Base-by-base conservation (phyloP, 2,329 filamentous ascomycete species). In the Pseudopyrenochaeta lycopersici region DNA sequence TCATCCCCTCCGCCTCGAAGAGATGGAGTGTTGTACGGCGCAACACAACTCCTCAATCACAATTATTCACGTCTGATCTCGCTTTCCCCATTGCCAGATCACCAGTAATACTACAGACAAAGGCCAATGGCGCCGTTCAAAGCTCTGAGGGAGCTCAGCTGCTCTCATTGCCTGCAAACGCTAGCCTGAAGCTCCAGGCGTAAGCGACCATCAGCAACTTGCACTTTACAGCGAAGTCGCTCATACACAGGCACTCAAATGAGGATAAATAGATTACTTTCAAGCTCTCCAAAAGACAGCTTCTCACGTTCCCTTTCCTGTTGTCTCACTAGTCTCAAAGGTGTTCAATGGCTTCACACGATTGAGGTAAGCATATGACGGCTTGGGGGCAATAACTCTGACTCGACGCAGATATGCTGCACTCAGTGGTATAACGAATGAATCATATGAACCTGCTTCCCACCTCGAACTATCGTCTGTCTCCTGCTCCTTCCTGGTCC, bases 1-100 rank as follows among this genome's bases (percentile, higher is more conserved):
- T 69, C 63, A 68, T 45, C 38, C 60, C 52, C 49, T 35, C 47
- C 36, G 54, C 50, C 29, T 33, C 4, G 14, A 11, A 21, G 49
- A 35, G 29, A 33, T n/a, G 15, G 41, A 17, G 15, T 30, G 40
- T 32, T 40, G 35, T 20, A 31, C 43, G 27, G 39, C 51, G 15
- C 52, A 46, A 46, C 56, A 47, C 49, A 52, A 55, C 54, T 41
- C 48, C 48, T 17, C 30, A 30, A 32, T 15, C 4, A 21, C 17
- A 14, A 30, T 11, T 10, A 7, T 44, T 43, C 18, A 29, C 42
- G 46, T 33, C 11, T 33, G 18, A 29, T n/a, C 11, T n/a, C 12
- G 15, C 11, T 35, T 5, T 5, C n/a, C 7, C 29, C 14, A 20
- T 7, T 20, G n/a, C 23, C 10, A 7, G 4, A 23, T 7, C 14